Evolutionary conservation across 176 grass and related monocot species (phyloP).

Genomic region (Metroxylon sagu): DNA sequence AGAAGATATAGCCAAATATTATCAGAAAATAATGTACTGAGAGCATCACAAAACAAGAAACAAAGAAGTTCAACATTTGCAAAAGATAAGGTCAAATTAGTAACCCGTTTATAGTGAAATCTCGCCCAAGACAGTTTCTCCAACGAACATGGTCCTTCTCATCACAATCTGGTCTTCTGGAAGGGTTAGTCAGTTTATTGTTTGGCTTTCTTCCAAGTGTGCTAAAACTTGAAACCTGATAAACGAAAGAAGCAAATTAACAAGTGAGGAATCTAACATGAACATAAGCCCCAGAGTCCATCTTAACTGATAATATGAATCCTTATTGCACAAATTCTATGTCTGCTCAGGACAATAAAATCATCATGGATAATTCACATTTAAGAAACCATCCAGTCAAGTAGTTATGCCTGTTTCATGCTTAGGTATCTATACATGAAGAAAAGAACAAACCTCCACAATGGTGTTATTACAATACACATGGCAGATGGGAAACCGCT

Average conservation of each 20-base stretch:
- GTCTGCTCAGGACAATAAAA: too few relatives aligned
- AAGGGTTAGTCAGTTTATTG: conserved; percentile 23
- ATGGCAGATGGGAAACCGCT: conserved; percentile 90
- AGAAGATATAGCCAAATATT: not conserved
- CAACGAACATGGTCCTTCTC: conserved; percentile 74
- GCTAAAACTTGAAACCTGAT: conserved; percentile 86
- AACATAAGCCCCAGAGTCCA: not conserved
- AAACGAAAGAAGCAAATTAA: conserved; percentile 12
- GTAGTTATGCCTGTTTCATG: too few relatives aligned
- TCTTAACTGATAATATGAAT: too few relatives aligned
- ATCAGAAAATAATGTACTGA: not conserved
- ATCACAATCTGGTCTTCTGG: conserved; percentile 45
- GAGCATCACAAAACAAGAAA: not conserved
- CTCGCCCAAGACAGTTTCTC: conserved; percentile 75
- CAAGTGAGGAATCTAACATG: not conserved
- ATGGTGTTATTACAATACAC: conserved; percentile 60
- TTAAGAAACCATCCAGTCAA: too few relatives aligned
- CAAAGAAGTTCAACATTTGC: not conserved
- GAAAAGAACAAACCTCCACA: conserved; percentile 49
- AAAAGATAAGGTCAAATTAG: conserved; percentile 13
- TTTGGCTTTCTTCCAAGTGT: conserved; percentile 45
- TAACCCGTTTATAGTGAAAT: conserved; percentile 95
- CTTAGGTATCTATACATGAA: too few relatives aligned
- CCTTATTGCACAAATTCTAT: too few relatives aligned
- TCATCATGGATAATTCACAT: too few relatives aligned